Evolutionary conservation across 495 filamentous ascomycete species (phyloP).

Genomic region (Penicillium alfredii): DNA sequence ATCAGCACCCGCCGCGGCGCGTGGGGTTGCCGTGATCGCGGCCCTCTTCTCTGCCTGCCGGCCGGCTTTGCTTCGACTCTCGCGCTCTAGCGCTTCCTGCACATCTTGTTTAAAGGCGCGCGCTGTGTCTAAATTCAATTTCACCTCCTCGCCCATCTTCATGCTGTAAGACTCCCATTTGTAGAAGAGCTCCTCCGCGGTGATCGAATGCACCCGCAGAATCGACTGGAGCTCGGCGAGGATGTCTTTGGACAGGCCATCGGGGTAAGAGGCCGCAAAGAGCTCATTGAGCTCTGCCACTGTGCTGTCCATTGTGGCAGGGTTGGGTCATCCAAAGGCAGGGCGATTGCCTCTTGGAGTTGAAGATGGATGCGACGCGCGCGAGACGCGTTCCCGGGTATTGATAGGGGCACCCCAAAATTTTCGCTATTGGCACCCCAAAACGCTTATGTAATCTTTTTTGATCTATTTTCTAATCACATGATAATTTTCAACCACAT

Average conservation of each 20-base stretch:
- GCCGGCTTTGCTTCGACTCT: constrained; percentile 53
- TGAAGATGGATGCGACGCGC: constrained; percentile 12
- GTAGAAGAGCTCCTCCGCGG: constrained; percentile 79
- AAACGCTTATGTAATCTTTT: too few species aligned
- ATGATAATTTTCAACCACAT: too few species aligned
- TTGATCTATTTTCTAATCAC: too few species aligned
- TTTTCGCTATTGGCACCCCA: too few species aligned
- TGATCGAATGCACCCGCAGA: constrained; percentile 69
- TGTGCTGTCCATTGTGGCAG: constrained; percentile 21
- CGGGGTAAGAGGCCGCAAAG: constrained; percentile 51
- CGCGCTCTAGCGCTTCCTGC: constrained; percentile 74
- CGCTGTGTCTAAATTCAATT: constrained; percentile 60
- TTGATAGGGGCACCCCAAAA: too few species aligned
- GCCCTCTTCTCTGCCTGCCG: constrained; percentile 57
- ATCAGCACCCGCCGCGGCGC: constrained; percentile 55
- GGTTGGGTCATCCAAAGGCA: neutral
- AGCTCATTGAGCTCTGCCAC: constrained; percentile 59
- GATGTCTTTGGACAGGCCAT: constrained; percentile 63
- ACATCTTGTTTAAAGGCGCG: constrained; percentile 78
- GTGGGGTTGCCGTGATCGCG: constrained; percentile 55
- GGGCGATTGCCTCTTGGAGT: constrained; percentile 5
- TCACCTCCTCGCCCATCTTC: constrained; percentile 81
- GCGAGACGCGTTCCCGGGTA: too few species aligned
- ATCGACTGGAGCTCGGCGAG: constrained; percentile 75
- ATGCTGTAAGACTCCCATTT: constrained; percentile 98